Conservation (phyloP, 257 asterid genomes). For the Thymus quinquecostatus region DNA sequence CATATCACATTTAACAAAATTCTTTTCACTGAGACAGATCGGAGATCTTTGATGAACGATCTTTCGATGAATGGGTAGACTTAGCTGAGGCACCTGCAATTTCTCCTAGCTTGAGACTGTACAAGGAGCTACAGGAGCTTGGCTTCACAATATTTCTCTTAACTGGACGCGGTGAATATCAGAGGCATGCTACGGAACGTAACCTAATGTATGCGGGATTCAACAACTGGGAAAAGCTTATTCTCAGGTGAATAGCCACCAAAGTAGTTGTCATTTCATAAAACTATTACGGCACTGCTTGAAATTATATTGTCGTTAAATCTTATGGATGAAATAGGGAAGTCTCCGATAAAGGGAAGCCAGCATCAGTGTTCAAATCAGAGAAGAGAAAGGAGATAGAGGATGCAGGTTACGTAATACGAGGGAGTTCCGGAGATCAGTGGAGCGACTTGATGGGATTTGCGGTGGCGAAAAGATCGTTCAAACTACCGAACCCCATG, state of each 20-base stretch:
- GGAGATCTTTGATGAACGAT: conserved; percentile 55
- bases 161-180: conserved; percentile 77
- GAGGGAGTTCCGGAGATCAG: conserved; percentile 86
- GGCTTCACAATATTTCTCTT: conserved; percentile 69
- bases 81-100: conserved; percentile 75
- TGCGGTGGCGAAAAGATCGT: conserved; percentile 68
- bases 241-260: conserved; percentile 61
- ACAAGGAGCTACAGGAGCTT: conserved; percentile 57
- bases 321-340: conserved; percentile 54
- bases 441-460: conserved; percentile 90
- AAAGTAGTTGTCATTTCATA: neutral
- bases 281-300: neutral
- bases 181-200: conserved; percentile 67
- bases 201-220: conserved; percentile 65
- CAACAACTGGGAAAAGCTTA: conserved; percentile 76
- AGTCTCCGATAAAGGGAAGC: conserved; percentile 56
- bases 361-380: conserved; percentile 69
- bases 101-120: conserved; percentile 69
- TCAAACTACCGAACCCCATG: conserved; percentile 84
- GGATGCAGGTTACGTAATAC: conserved; percentile 76
- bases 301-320: neutral
- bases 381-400: conserved; percentile 75
- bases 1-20: neutral
- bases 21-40: conserved; percentile 45
- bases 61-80: conserved; percentile 73